Conservation (phyloP, 2,329 filamentous ascomycete genomes). For the Pseudocercospora vitis region DNA sequence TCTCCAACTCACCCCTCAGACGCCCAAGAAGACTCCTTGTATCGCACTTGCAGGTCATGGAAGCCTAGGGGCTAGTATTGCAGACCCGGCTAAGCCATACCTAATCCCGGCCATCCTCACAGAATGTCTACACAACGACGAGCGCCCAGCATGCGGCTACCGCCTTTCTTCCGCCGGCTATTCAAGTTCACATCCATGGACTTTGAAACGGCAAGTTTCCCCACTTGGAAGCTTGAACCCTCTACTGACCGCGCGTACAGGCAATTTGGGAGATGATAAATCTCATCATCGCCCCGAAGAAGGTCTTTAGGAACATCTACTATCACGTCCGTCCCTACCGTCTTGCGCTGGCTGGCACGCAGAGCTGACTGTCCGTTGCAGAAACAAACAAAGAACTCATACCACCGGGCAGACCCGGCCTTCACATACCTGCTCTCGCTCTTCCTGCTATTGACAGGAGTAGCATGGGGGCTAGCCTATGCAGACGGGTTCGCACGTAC, state of each 20-base stretch:
- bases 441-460: conserved; percentile 56
- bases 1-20: too few relatives aligned
- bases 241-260: conserved; percentile 17
- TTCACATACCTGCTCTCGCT: conserved; percentile 69
- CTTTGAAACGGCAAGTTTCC: conserved; percentile 60
- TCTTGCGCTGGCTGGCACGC: background rate
- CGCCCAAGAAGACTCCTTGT: background rate
- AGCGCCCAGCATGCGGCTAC: conserved; percentile 55
- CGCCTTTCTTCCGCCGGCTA: conserved; percentile 66
- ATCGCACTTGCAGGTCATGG: background rate
- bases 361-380: conserved; percentile 13
- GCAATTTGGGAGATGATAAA: conserved; percentile 72
- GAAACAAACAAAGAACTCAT: conserved; percentile 66
- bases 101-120: background rate
- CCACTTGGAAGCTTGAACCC: background rate
- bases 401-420: conserved; percentile 67
- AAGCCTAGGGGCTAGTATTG: background rate
- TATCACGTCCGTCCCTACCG: conserved; percentile 57
- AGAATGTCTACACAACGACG: conserved; percentile 36
- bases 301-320: conserved; percentile 70
- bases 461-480: conserved; percentile 61
- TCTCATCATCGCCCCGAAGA: conserved; percentile 67
- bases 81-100: too few relatives aligned
- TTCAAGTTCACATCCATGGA: conserved; percentile 75
- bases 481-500: conserved; percentile 46